Percentiles rank a stretch among this genome's conserved stretches.
phyloP scores from a whole-genome alignment of 1,284 basidiomycete species.

The Malassezia brasiliensis region DNA sequence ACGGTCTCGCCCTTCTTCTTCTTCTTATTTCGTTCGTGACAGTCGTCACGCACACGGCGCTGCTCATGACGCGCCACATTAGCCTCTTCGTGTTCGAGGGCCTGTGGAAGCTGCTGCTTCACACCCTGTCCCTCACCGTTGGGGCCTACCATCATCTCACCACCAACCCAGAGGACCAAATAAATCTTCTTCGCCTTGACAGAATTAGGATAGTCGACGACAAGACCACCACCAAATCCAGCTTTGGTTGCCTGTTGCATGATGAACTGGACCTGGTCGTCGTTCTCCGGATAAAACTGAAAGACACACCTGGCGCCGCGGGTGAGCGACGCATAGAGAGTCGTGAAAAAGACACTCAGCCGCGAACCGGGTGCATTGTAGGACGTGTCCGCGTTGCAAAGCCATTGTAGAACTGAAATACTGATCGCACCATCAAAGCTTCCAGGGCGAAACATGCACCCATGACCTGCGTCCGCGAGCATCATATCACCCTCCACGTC shows the following conservation, averaged over 20 bases:
- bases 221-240: conserved; percentile 91
- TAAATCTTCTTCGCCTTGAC: conserved; percentile 49
- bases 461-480: conserved; percentile 51
- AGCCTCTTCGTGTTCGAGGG: conserved; percentile 27
- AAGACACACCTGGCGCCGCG: conserved; percentile 88
- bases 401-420: conserved; percentile 96
- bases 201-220: conserved; percentile 62
- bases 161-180: conserved; percentile 48
- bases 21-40: conserved; percentile 53
- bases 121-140: conserved; percentile 23
- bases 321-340: conserved; percentile 78
- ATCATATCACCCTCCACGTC: conserved; percentile 46
- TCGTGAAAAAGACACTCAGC: conserved; percentile 87
- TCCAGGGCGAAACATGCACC: conserved; percentile 72
- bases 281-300: conserved; percentile 47
- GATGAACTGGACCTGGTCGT: conserved; percentile 57
- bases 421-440: conserved; percentile 97
- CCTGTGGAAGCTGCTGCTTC: conserved; percentile 33
- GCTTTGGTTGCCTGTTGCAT: conserved; percentile 85
- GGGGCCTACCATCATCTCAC: conserved; percentile 49
- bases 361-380: conserved; percentile 86
- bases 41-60: conserved; percentile 8
- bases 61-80: conserved; percentile 33
- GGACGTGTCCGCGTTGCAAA: conserved; percentile 89
- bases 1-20: conserved; percentile 49